Base-by-base conservation (phyloP, 108 stramenopile species). In the Pseudonitzschia pungens region DNA sequence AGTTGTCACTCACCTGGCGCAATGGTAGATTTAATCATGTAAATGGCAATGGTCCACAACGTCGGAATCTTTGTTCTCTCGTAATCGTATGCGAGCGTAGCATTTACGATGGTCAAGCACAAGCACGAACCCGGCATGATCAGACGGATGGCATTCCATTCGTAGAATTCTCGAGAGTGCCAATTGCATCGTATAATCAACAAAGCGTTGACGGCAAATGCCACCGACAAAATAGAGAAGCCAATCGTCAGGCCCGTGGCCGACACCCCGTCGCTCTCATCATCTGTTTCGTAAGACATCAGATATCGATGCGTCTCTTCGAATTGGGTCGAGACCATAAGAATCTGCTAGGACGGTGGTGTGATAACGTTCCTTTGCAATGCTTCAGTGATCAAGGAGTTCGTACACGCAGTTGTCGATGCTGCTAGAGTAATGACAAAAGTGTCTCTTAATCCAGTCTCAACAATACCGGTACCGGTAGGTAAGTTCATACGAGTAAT, bases 141-240 rank as follows among this genome's bases (percentile, higher is more conserved):
- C 21, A 79, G 43, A 42, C 78, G 78, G 55, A 79, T 79, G 24
- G 78, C 77, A 51, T 79, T 79, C 78, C 78, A 79, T 48, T 79
- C 78, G 27, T 79, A 73, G 32, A 79, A 77, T 27, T 69, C 55
- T 56, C 64, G 69, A 28, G 57, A 57, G 8, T 54, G 33, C 44
- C 68, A 51, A 18, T 73, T 51, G 24, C 68, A 50, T 54, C 68
- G 67, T 52, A 79, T 69, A 42, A 63, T 65, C 32, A 74, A 64
- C 5, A 74, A 21, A 22, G 68, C 58, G 22, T 74, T 65, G 36
- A 79, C 4, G 12, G 28, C 21, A 65, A 79, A 79, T 57, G 68
- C 48, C 8, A 36, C 68, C 45, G 72, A 65, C 32, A 73, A 18
- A 52, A 73, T 42, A 33, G 65, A 73, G 45, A 73, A 70, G 12